Base-by-base conservation (phyloP, 2,329 filamentous ascomycete species). In the Cladophialophora exuberans region DNA sequence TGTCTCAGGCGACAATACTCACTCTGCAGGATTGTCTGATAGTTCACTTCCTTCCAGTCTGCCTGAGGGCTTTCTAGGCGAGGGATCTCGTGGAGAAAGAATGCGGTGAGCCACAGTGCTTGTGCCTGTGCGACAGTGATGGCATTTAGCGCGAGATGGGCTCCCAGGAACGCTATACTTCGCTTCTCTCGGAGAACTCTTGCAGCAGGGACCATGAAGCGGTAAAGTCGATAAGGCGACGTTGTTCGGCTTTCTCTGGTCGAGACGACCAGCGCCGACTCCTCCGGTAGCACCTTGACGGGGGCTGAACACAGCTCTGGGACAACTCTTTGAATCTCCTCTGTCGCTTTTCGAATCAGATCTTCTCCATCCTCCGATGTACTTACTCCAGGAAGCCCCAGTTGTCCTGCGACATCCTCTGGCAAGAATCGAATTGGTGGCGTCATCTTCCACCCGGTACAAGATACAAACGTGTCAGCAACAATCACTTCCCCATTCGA, bases 1-100 rank as follows among this genome's bases (percentile, higher is more conserved):
- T 88, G 88, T 26, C 88, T 78, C 80, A 85, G 86, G 60, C 79
- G 83, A 4, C 86, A 85, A 67, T 86, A 92, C 30, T 87, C 82
- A 20, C 80, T 84, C 65, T 87, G 78, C 41, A 90, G 72, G 22
- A 85, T 78, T 0, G 85, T 83, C 62, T 86, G 78, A 64, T 73
- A 76, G 2, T 72, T 68, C 11, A 84, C 63, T 6, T 77, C 73
- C 11, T 72, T 70, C 7, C 25, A 15, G 17, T 36, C 23, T 4
- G 33, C 11, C 4, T 65, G 59, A 47, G 67, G 73, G 62, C 20
- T 48, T 15, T 64, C 42, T 18, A 53, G 20, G 2, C 26, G 26
- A 11, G 47, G 26, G 3, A 88, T 69, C 31, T 75, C 70, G 23
- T 75, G 75, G 43, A 79, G 74, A 25, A 92, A 80, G 65, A 83